Conservation (phyloP, 768 basidiomycete genomes). For the Suillus lakei region DNA sequence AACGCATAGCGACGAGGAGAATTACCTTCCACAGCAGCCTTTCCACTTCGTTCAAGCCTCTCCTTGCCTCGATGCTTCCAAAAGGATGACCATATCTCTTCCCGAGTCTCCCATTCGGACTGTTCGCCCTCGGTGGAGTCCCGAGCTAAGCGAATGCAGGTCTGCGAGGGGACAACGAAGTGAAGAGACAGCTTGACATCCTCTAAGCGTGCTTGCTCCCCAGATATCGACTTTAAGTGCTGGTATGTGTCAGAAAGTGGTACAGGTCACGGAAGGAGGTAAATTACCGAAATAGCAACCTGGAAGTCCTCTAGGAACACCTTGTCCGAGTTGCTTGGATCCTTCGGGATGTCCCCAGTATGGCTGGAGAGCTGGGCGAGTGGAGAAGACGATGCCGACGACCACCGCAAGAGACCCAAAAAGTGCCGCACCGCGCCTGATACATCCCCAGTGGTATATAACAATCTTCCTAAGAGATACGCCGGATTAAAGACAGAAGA, state of each 20-base stretch:
- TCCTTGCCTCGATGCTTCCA: slow-evolving; percentile 61
- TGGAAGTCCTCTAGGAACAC: slow-evolving; percentile 87
- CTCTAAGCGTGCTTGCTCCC: slow-evolving; percentile 42
- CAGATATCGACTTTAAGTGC: slow-evolving; percentile 74
- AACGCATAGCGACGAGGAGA: slow-evolving; percentile 1
- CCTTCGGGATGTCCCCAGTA: slow-evolving; percentile 32
- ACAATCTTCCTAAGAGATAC: slow-evolving; percentile 64
- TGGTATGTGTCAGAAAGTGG: slow-evolving; percentile 33
- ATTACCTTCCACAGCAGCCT: slow-evolving; percentile 68
- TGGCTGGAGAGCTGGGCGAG: slow-evolving; percentile 19
- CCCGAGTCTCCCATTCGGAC: slow-evolving; percentile 64
- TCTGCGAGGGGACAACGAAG: slow-evolving; percentile 64
- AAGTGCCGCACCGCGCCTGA: slow-evolving; percentile 79
- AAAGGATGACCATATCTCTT: slow-evolving; percentile 67
- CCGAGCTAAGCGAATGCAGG: slow-evolving; percentile 59
- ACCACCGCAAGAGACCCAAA: slow-evolving; percentile 66
- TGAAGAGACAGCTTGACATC: slow-evolving; percentile 67
- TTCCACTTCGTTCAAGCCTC: slow-evolving; percentile 55
- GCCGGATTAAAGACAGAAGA: slow-evolving; percentile 12
- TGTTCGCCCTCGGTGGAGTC: slow-evolving; percentile 49
- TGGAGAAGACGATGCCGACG: slow-evolving; percentile 28
- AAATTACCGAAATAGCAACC: slow-evolving; percentile 77
- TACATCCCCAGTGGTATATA: slow-evolving; percentile 91
- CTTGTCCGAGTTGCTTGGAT: slow-evolving; percentile 55
- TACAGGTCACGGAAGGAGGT: neutral